Conservation (phyloP, 2,329 filamentous ascomycete species). For the Colletotrichum tanaceti region DNA sequence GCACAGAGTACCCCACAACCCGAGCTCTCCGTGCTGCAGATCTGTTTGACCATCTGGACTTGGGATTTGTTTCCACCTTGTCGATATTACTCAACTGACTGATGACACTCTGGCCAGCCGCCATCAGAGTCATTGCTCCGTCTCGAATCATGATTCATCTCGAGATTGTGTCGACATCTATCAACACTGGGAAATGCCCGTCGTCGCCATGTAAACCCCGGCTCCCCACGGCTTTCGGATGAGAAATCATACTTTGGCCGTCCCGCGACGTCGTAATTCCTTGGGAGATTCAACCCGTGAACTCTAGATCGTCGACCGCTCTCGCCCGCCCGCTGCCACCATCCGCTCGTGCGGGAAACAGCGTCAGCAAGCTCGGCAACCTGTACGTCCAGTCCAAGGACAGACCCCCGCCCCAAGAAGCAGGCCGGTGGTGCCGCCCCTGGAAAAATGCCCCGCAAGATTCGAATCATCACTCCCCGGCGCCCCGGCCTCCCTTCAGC, state of each 20-base stretch:
- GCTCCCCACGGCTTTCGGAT: slow-evolving; percentile 17
- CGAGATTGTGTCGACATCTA: no score
- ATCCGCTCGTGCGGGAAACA: not conserved
- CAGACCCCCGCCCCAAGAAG: slow-evolving; percentile 6
- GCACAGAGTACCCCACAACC: no score
- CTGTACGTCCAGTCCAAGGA: not conserved
- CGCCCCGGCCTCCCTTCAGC: not conserved
- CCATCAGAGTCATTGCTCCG: not conserved
- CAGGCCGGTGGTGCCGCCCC: slow-evolving; percentile 1
- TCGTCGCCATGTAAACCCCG: not conserved
- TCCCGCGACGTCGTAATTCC: not conserved
- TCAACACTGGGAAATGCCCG: no score
- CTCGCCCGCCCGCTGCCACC: not conserved
- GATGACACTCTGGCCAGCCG: no score
- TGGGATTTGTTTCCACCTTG: not conserved
- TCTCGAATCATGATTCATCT: no score
- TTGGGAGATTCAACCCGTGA: not conserved
- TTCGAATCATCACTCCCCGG: slow-evolving; percentile 24
- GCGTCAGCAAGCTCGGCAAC: not conserved
- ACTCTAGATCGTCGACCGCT: no score
- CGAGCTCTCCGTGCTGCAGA: not conserved
- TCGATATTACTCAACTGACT: not conserved
- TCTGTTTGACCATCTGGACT: not conserved
- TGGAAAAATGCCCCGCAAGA: slow-evolving; percentile 4
- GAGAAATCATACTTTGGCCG: not conserved